These are phyloP conservation scores for Hymenoscyphus fructigenus DNA, from an alignment of 2,329 filamentous ascomycete species.

Conservation along the genomic window DNA sequence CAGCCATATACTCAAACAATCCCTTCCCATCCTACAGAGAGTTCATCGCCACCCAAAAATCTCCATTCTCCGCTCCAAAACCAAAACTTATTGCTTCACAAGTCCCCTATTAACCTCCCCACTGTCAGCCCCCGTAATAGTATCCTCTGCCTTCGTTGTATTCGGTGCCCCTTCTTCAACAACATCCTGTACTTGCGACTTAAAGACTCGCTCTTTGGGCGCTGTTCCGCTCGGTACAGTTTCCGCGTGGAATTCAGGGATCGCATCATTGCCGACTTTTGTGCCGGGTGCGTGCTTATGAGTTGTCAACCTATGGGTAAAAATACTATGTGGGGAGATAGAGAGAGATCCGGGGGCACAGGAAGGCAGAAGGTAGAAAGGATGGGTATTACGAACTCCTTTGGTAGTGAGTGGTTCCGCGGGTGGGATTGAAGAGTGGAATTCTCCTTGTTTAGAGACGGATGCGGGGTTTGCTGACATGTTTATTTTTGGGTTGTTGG, in stretches of 20 bases:
- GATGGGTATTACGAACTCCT: conserved; percentile 1
- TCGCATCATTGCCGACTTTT: conserved; percentile 57
- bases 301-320: conserved; percentile 13
- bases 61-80: too few relatives aligned
- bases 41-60: too few relatives aligned
- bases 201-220: conserved; percentile 39
- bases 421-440: conserved; percentile 50
- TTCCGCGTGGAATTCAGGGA: conserved; percentile 64
- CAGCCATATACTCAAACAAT: too few relatives aligned
- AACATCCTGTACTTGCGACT: conserved; percentile 41
- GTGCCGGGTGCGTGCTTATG: conserved; percentile 63
- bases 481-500: not conserved
- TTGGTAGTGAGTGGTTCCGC: conserved; percentile 51
- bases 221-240: conserved; percentile 62
- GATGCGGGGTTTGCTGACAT: conserved; percentile 43
- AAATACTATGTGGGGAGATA: not conserved
- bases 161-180: conserved; percentile 26
- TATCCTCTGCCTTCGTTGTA: conserved; percentile 39
- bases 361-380: too few relatives aligned
- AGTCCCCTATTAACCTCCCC: conserved; percentile 44
- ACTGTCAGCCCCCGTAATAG: conserved; percentile 46
- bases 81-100: too few relatives aligned
- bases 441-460: conserved; percentile 55
- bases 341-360: too few relatives aligned
- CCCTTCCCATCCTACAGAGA: too few relatives aligned